Evolutionary conservation across 495 filamentous ascomycete genomes (phyloP), one percentile per base, ranked within the genome.

Genomic region (Aspergillus carlsbadensis): DNA sequence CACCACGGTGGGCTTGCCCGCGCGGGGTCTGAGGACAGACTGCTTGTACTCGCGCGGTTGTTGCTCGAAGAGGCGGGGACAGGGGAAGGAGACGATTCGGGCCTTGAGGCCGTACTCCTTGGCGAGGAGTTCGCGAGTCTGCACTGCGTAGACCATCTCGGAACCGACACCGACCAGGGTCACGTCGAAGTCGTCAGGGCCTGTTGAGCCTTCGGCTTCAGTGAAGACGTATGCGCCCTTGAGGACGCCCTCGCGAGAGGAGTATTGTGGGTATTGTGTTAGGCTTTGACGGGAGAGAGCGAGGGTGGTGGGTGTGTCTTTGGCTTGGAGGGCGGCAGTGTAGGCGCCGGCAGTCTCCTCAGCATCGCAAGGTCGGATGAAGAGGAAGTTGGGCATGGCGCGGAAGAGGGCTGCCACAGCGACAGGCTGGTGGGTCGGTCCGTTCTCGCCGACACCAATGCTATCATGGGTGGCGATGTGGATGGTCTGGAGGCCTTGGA

Each of bases 401-500:
- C 82, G 78, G 62, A 79, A 86, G 18, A 84, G 62, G 0, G 78
- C 67, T 14, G 75, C 75, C 2, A 84, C 69, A 37, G 79, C 82
- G 56, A 86, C 76, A 3, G 82, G 82, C 54, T 86, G 82, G 59
- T 86, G 82, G 1, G 82, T 86, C 0, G 80, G 83, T 2, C 82
- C 83, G 56, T 86, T 78, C 62, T 86, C 77, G 15, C 82, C 83
- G 26, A 71, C 76, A 6, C 77, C 81, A 43, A 86, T 81, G 11
- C 70, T 75, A 69, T 86, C 81, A 63, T 86, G 83, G 0, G 83
- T 86, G 7, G 82, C 83, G 36, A 78, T 69, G 60, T 85, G 81
- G 56, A 86, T 82, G 10, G 70, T 61, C 39, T 79, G 80, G 21
- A 85, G 77, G 13, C 74, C 65, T 35, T 80, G 75, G 0, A 86